Evolutionary conservation across 345 rosid species (phyloP).

Genomic region (Dovyalis caffra): DNA sequence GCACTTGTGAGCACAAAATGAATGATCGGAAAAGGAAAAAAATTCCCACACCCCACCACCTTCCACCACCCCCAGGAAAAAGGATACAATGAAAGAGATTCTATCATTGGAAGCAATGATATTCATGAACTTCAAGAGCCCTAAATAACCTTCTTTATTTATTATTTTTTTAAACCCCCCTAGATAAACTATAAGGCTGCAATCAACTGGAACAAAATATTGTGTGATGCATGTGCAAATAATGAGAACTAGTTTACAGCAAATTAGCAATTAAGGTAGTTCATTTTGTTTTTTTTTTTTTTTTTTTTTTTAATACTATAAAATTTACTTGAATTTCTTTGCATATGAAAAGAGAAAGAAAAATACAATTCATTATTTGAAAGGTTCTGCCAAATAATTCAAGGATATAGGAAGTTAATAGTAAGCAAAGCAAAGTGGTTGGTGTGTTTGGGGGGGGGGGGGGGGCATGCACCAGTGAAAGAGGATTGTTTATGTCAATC

Average conservation of each 20-base stretch:
- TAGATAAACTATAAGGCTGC: background rate
- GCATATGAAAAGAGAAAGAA: background rate
- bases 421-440: background rate
- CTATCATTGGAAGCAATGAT: background rate
- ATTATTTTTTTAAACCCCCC: background rate
- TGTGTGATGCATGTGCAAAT: background rate
- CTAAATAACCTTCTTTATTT: background rate
- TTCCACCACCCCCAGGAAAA: background rate
- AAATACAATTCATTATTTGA: background rate
- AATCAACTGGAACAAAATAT: background rate
- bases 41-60: background rate
- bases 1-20: conserved; percentile 2
- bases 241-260: background rate
- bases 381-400: background rate
- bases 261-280: background rate
- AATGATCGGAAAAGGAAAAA: background rate
- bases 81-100: background rate
- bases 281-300: background rate
- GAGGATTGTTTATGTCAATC: background rate
- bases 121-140: background rate
- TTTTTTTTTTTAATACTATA: background rate
- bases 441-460: no score
- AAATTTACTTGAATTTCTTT: background rate
- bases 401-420: background rate
- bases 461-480: background rate